A percentile compares a stretch with the other conserved stretches of the same genome.
phyloP scores from a whole-genome alignment of 2,329 filamentous ascomycete species.

The Rutstroemia sp. region DNA sequence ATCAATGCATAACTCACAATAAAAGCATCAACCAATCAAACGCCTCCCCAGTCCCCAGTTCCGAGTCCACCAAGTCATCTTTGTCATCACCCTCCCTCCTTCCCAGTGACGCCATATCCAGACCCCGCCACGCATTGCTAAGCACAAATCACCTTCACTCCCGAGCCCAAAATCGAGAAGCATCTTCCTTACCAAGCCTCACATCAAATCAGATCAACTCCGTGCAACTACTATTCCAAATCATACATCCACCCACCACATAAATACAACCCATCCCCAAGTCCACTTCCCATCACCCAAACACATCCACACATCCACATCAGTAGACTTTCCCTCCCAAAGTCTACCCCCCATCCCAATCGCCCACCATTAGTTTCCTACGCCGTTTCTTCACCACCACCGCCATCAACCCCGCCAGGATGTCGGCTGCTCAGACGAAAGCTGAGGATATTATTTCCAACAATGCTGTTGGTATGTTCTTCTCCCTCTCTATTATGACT shows the following conservation, averaged over 20 bases:
- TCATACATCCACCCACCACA: no score
- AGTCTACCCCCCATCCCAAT: constrained; percentile 5
- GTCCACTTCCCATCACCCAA: no score
- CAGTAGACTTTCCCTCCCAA: neutral
- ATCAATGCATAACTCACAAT: no score
- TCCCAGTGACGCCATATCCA: neutral
- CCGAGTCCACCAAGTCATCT: neutral
- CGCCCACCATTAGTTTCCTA: constrained; percentile 54
- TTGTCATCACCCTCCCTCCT: neutral
- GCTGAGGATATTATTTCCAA: constrained; percentile 82
- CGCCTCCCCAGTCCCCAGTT: no score
- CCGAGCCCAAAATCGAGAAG: no score
- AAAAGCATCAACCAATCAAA: no score
- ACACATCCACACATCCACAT: no score
- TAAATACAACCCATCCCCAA: no score
- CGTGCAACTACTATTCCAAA: neutral
- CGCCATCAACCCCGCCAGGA: constrained; percentile 52
- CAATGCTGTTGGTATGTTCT: constrained; percentile 68
- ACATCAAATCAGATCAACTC: neutral
- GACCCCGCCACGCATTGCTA: neutral
- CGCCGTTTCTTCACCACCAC: constrained; percentile 62
- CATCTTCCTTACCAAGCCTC: neutral
- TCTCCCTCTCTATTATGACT: no score
- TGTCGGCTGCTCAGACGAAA: constrained; percentile 79
- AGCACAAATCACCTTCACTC: neutral